Percentiles rank a stretch among this genome's conserved stretches.
Evolutionary conservation across 805 yeast genomes (phyloP).

Genomic region (Candida berthetii): DNA sequence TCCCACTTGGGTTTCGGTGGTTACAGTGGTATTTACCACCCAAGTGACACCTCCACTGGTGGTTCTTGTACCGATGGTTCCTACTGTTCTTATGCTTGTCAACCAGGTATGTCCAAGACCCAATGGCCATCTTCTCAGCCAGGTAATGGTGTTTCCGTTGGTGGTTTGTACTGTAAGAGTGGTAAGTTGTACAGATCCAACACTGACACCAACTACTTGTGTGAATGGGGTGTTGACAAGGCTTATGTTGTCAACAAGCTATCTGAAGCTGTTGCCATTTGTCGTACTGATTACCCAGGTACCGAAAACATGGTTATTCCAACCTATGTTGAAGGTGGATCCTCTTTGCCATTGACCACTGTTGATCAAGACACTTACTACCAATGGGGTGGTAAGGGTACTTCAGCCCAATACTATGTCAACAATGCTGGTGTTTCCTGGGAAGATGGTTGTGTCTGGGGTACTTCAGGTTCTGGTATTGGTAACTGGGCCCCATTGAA

Average conservation of each 20-base stretch:
- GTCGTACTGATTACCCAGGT: slow-evolving; percentile 99
- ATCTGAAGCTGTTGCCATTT: slow-evolving; percentile 68
- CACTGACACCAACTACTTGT: slow-evolving; percentile 57
- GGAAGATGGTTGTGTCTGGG: slow-evolving; percentile 95
- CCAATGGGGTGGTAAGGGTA: slow-evolving; percentile 71
- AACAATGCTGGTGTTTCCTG: slow-evolving; percentile 91
- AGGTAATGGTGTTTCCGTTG: slow-evolving; percentile 81
- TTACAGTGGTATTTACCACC: slow-evolving; percentile 62
- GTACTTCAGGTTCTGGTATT: slow-evolving; percentile 64
- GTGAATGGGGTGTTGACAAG: slow-evolving; percentile 78
- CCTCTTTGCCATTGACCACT: slow-evolving; percentile 61
- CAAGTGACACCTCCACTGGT: slow-evolving; percentile 54
- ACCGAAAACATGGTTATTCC: slow-evolving; percentile 98
- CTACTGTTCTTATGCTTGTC: slow-evolving; percentile 97
- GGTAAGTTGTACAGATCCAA: slow-evolving; percentile 85
- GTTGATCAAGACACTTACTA: slow-evolving; percentile 76
- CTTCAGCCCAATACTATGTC: slow-evolving; percentile 96
- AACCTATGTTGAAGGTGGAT: slow-evolving; percentile 71
- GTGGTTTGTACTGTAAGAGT: slow-evolving; percentile 82
- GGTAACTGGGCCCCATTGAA: slow-evolving; percentile 99
- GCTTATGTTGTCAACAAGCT: slow-evolving; percentile 67
- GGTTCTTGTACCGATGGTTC: slow-evolving; percentile 76
- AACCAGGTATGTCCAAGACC: slow-evolving; percentile 98
- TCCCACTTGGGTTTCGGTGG: slow-evolving; percentile 78
- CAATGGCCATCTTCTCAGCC: slow-evolving; percentile 96